Evolutionary conservation across 441 rosid genomes (phyloP).

Genomic region (Jatropha podagrica): DNA sequence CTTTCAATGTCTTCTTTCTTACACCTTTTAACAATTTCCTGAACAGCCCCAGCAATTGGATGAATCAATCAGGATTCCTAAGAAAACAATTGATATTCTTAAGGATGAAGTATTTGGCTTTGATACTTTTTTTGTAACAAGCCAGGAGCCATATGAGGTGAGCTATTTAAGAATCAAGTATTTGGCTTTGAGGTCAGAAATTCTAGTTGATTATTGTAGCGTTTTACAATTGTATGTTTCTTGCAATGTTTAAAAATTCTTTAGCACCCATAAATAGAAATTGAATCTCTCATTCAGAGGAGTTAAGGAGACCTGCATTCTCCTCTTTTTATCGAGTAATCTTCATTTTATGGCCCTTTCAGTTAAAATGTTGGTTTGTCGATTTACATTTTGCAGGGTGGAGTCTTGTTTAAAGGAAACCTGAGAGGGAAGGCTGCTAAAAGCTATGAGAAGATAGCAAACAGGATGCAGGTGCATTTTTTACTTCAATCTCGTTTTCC

Average conservation of each 20-base stretch:
- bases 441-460: slow-evolving; percentile 78
- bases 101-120: slow-evolving; percentile 94
- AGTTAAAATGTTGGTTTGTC: slow-evolving; percentile 6
- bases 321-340: slow-evolving; percentile 1
- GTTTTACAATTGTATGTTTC: background rate
- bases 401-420: slow-evolving; percentile 92
- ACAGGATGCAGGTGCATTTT: slow-evolving; percentile 61
- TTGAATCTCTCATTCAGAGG: background rate
- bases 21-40: slow-evolving; percentile 30
- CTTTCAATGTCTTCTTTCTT: slow-evolving; percentile 21
- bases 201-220: background rate
- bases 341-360: slow-evolving; percentile 4
- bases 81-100: slow-evolving; percentile 78
- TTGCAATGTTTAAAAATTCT: background rate
- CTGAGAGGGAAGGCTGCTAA: slow-evolving; percentile 80
- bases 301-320: background rate
- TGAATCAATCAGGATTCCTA: slow-evolving; percentile 77
- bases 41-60: slow-evolving; percentile 72
- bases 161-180: slow-evolving; percentile 22
- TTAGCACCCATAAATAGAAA: background rate
- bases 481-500: slow-evolving; percentile 9
- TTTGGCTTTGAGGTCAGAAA: slow-evolving; percentile 4
- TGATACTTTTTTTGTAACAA: slow-evolving; percentile 91
- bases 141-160: slow-evolving; percentile 97
- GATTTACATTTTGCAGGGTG: slow-evolving; percentile 54